phyloP scores from a whole-genome alignment of 805 yeast genomes.

The Barnettozyma sp. region DNA sequence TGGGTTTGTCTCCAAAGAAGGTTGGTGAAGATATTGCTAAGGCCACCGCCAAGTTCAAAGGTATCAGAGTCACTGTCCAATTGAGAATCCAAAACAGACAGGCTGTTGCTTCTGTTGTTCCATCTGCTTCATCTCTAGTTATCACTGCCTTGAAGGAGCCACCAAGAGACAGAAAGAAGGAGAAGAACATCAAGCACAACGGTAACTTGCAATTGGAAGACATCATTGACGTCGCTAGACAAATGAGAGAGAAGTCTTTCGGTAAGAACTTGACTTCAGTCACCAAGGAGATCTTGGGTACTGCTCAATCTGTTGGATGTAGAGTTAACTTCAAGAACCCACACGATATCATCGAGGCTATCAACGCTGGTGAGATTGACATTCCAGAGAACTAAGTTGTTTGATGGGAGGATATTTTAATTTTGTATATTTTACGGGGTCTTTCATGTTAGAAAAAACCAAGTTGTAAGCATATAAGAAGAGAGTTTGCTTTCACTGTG shows the following conservation, averaged over 20 bases:
- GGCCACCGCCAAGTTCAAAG: constrained; percentile 98
- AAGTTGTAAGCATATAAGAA: constrained; percentile 2
- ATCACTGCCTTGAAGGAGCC: constrained; percentile 99
- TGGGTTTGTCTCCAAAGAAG: constrained; percentile 99
- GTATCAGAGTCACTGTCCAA: constrained; percentile 98
- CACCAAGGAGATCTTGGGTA: constrained; percentile 97
- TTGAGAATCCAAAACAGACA: constrained; percentile 99
- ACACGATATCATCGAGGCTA: constrained; percentile 97
- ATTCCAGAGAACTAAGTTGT: constrained; percentile 64
- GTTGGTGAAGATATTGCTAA: constrained; percentile 99
- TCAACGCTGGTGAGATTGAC: constrained; percentile 97
- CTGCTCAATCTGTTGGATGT: constrained; percentile 99
- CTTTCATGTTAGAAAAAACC: constrained; percentile 12
- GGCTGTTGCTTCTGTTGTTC: constrained; percentile 97
- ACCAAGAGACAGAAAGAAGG: constrained; percentile 99
- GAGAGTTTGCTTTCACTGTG: background rate
- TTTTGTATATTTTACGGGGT: constrained; percentile 22
- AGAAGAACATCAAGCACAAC: constrained; percentile 98
- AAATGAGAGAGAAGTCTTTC: constrained; percentile 94
- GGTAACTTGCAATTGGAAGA: constrained; percentile 98
- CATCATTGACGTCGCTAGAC: constrained; percentile 94
- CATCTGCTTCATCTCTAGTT: constrained; percentile 98
- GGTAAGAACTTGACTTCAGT: constrained; percentile 97
- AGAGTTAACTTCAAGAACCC: constrained; percentile 99
- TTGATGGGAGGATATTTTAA: constrained; percentile 12